Conservation (phyloP, 2,329 filamentous ascomycete genomes). For the Paracamarosporium sp. region DNA sequence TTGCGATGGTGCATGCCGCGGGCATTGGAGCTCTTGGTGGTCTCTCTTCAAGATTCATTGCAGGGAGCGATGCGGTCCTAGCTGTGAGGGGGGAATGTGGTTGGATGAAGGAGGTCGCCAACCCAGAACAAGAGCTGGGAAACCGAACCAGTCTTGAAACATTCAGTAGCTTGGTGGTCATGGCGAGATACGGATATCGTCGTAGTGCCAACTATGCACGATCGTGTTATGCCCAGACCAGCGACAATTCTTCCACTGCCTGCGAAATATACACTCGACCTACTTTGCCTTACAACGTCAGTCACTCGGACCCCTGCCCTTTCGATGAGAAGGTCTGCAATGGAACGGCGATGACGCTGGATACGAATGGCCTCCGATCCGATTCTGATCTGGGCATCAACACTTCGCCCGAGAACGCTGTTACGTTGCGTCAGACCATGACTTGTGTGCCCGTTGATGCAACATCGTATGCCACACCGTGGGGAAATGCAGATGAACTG, state of each 20-base stretch:
- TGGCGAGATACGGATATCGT: conserved; percentile 12
- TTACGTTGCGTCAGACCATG: conserved; percentile 12
- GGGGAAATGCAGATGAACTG: conserved; percentile 1
- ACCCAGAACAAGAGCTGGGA: background rate
- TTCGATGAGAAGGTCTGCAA: conserved; percentile 20
- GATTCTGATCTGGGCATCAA: conserved; percentile 18
- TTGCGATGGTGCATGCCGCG: conserved; percentile 9
- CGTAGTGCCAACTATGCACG: conserved; percentile 13
- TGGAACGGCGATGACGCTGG: conserved; percentile 10
- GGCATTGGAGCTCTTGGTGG: conserved; percentile 10
- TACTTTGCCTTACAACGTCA: conserved; percentile 9
- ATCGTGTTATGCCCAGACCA: conserved; percentile 12
- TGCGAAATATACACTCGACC: conserved; percentile 11
- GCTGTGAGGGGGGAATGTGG: conserved; percentile 8
- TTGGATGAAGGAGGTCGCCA: conserved; percentile 10
- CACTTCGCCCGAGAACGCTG: conserved; percentile 10
- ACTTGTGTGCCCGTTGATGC: conserved; percentile 16
- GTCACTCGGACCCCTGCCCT: conserved; percentile 7
- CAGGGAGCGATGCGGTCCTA: conserved; percentile 8
- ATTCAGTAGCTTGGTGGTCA: conserved; percentile 12
- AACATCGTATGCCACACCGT: conserved; percentile 12
- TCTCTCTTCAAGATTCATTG: conserved; percentile 13
- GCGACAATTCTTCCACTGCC: conserved; percentile 8
- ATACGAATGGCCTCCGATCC: conserved; percentile 14
- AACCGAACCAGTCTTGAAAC: conserved; percentile 4